Evolutionary conservation across 768 basidiomycete genomes (phyloP).

Genomic region (Boletus eberwhitei): DNA sequence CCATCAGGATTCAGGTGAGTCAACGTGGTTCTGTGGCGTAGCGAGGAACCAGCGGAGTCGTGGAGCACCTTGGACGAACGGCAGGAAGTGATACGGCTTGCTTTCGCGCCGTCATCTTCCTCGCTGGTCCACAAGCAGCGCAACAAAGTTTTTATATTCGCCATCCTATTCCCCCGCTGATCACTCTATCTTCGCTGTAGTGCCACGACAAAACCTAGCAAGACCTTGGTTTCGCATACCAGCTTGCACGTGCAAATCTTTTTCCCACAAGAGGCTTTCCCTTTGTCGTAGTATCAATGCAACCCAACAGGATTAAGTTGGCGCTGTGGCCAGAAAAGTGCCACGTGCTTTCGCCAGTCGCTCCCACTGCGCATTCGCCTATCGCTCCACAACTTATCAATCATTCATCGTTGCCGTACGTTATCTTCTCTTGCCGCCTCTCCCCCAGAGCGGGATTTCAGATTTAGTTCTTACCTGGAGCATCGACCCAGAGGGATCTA

Average conservation of each 20-base stretch:
- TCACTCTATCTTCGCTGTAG: background rate
- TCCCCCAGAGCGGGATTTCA: background rate
- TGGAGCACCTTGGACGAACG: background rate
- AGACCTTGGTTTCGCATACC: background rate
- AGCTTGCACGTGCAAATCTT: background rate
- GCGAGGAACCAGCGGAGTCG: conserved; percentile 8
- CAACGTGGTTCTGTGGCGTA: conserved; percentile 22
- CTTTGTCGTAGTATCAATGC: background rate
- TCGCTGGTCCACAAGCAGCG: background rate
- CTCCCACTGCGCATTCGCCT: background rate
- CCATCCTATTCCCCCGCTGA: background rate
- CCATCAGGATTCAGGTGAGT: conserved; percentile 2
- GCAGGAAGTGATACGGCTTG: background rate
- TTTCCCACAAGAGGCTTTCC: background rate
- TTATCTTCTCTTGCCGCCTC: background rate
- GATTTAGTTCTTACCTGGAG: background rate
- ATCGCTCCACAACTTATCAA: background rate
- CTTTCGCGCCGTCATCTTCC: background rate
- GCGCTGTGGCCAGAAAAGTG: background rate
- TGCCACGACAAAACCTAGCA: background rate
- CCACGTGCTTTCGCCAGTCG: background rate
- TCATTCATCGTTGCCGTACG: background rate
- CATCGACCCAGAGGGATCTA: background rate
- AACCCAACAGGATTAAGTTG: background rate
- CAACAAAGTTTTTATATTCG: background rate